These are phyloP conservation scores for Neostapfia colusana DNA, from an alignment of 176 grass and related monocot species.

Conservation along the genomic window DNA sequence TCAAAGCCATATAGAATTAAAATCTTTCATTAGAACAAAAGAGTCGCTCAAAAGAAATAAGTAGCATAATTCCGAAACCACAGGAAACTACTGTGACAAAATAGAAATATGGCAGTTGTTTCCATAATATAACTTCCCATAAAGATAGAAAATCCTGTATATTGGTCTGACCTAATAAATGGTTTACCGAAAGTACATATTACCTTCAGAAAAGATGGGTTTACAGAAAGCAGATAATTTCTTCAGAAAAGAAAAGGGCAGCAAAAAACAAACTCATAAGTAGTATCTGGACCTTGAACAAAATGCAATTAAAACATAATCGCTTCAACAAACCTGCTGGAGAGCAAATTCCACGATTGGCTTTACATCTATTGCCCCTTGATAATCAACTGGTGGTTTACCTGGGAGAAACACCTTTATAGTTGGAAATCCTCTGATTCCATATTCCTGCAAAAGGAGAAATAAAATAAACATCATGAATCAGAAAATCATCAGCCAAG, in stretches of 20 bases:
- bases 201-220: background rate
- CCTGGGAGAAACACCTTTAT: constrained; percentile 95
- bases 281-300: background rate
- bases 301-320: background rate
- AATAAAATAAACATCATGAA: background rate
- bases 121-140: background rate
- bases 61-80: background rate
- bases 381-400: constrained; percentile 92
- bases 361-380: constrained; percentile 92
- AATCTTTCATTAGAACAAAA: background rate
- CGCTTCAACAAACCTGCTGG: constrained; percentile 43
- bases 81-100: constrained; percentile 12
- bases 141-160: constrained; percentile 30
- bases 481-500: background rate
- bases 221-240: background rate
- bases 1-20: constrained; percentile 2
- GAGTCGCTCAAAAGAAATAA: background rate
- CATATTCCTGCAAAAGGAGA: constrained; percentile 74
- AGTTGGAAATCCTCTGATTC: constrained; percentile 89
- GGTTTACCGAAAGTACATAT: background rate
- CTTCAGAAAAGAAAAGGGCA: constrained; percentile 6
- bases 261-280: background rate
- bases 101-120: background rate
- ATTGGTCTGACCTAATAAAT: background rate
- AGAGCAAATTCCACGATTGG: constrained; percentile 91